Base-by-base conservation (phyloP, 805 yeast species). In the Ogataea glucozyma region DNA sequence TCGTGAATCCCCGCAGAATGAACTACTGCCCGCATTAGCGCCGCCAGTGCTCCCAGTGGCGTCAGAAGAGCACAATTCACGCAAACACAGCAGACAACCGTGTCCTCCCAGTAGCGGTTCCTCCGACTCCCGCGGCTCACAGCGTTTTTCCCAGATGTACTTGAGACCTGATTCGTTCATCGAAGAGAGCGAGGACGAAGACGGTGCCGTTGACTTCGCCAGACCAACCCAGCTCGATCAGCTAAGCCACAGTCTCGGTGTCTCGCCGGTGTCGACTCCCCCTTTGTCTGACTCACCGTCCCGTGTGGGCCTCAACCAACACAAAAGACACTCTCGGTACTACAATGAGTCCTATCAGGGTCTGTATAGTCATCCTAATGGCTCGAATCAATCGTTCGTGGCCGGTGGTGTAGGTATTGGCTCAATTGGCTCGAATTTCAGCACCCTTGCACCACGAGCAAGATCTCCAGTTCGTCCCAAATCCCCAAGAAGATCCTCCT, bases 401-500 rank as follows among this genome's bases (percentile, higher is more conserved):
- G 4, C n/a, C n/a, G n/a, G n/a, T n/a, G n/a, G n/a, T n/a, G n/a
- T n/a, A n/a, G n/a, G n/a, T n/a, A n/a, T n/a, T n/a, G n/a, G n/a
- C n/a, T n/a, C n/a, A n/a, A n/a, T n/a, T n/a, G n/a, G n/a, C n/a
- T n/a, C n/a, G n/a, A n/a, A n/a, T n/a, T n/a, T n/a, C 38, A 8
- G 11, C 38, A 18, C 9, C 24, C 6, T 16, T 23, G 27, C 38
- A 20, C 11, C 36, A 9, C 24, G 58, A 26, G 39, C 57, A 1
- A 43, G 53, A 14, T 58, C 64, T 6, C 64, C 66, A 2, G 46
- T 49, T 6, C 43, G 64, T 21, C 47, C 57, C 14, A 53, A 50
- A 24, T 52, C 58, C 0, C 66, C 71, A 34, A 32, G 49, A 14
- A 44, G 62, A 38, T 39, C 47, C 17, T 50, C 46, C 24, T 61